These are phyloP conservation scores for Rheum nobile DNA, from an alignment of 148 eudicot species.

Conservation along the genomic window DNA sequence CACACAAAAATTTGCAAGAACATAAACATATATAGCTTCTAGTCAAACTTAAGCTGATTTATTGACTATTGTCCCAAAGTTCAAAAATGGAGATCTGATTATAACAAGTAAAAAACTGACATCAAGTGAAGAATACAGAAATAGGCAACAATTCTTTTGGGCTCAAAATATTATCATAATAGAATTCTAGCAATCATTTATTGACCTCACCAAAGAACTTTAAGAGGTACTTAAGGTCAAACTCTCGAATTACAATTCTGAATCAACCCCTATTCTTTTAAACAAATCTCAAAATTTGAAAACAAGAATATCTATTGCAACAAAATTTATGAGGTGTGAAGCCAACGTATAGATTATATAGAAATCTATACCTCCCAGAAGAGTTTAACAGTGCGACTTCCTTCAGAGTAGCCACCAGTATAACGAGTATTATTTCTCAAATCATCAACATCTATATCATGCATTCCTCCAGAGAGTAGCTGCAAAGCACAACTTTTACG, in stretches of 20 bases:
- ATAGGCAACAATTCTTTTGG: background rate
- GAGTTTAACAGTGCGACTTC: slow-evolving; percentile 78
- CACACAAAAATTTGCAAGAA: background rate
- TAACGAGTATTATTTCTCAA: slow-evolving; percentile 64
- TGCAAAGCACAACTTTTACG: slow-evolving; percentile 13
- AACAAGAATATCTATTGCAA: background rate
- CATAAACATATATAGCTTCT: background rate
- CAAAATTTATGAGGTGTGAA: background rate
- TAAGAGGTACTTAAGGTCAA: background rate
- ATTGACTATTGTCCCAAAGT: background rate
- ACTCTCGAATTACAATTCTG: background rate
- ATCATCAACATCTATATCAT: slow-evolving; percentile 89
- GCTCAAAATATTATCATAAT: background rate
- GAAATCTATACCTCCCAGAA: slow-evolving; percentile 82
- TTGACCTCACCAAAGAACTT: background rate
- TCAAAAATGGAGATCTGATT: background rate
- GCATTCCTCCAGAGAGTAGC: slow-evolving; percentile 91
- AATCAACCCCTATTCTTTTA: background rate
- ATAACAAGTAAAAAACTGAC: background rate
- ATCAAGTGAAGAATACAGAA: background rate
- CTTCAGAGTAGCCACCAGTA: slow-evolving; percentile 90
- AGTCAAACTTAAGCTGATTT: background rate
- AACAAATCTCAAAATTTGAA: background rate
- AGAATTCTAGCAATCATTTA: background rate
- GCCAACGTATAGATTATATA: background rate